Evolutionary conservation across 2,329 filamentous ascomycete species (phyloP).

Genomic region (Trichophyton benhamiae): DNA sequence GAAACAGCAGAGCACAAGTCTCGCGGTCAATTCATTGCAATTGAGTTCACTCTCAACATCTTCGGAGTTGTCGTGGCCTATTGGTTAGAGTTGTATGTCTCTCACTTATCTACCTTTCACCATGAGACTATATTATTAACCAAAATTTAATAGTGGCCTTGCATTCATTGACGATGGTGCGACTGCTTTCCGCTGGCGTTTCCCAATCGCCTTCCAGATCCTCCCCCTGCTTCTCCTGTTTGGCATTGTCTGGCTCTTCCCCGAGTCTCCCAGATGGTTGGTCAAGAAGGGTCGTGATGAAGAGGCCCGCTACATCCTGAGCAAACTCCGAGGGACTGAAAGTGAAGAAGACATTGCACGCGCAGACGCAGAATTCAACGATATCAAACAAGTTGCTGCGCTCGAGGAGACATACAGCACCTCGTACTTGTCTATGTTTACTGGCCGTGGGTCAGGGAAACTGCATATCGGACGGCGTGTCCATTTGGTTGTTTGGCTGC

Average conservation of each 20-base stretch:
- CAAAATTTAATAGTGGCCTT: slow-evolving; percentile 32
- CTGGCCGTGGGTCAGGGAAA: slow-evolving; percentile 52
- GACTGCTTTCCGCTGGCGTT: slow-evolving; percentile 52
- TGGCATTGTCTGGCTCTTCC: slow-evolving; percentile 50
- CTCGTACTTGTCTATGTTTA: slow-evolving; percentile 54
- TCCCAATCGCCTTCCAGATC: slow-evolving; percentile 59
- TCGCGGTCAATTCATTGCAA: slow-evolving; percentile 56
- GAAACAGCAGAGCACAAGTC: slow-evolving; percentile 57
- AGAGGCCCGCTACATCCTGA: slow-evolving; percentile 55
- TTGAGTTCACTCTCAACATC: slow-evolving; percentile 63
- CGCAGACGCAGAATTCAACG: slow-evolving; percentile 53
- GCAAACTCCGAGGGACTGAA: slow-evolving; percentile 48
- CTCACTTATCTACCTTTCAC: too few species aligned
- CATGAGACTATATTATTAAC: too few species aligned
- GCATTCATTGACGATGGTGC: slow-evolving; percentile 48
- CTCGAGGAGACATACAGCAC: slow-evolving; percentile 47
- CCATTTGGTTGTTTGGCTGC: slow-evolving; percentile 58
- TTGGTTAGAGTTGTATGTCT: slow-evolving; percentile 42
- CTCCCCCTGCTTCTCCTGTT: slow-evolving; percentile 49
- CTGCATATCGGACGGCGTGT: slow-evolving; percentile 56
- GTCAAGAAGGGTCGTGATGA: slow-evolving; percentile 54
- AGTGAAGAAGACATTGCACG: slow-evolving; percentile 21
- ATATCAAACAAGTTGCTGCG: slow-evolving; percentile 52
- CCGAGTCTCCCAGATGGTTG: slow-evolving; percentile 47
- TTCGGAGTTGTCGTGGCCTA: slow-evolving; percentile 54